Evolutionary conservation across 192 early-diverging fungal genomes (phyloP), one percentile per base, ranked within the genome.

Genomic region (Coemansia sp.): DNA sequence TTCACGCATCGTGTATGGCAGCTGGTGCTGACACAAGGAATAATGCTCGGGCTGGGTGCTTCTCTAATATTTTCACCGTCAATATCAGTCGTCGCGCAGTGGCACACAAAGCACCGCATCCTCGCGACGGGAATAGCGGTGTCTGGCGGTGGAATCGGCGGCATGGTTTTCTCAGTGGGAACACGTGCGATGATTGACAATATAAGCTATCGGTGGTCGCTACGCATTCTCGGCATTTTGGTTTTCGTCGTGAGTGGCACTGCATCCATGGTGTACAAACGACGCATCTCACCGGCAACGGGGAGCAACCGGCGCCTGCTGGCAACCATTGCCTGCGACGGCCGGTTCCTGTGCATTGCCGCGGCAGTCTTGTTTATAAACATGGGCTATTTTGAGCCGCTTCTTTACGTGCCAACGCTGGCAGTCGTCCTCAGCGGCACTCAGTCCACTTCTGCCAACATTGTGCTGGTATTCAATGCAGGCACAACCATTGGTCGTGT

Each of bases 71-170:
- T 83, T 47, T 83, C 87, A n/a, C 86, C 87, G 2, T 83, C 83
- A 10, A 82, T 91, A 33, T 72, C 81, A 21, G 78, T 87, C 4
- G 80, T 84, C 19, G 62, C 79, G 2, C 87, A 91, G 49, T 92
- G 86, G 85, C 91, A 89, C 65, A 64, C 56, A 24, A 77, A 80
- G 51, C 62, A 78, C 28, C 81, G 87, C 7, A 82, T 85, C 0
- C 47, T 90, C 29, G 90, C 90, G 2, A 78, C 86, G 23, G 90
- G 90, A 5, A 56, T 89, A 31, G 87, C 87, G 18, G 81, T 88
- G 22, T 73, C 87, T 19, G 90, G 88, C 1, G 75, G 82, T 10
- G 90, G 90, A 18, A 52, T 89, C 10, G 90, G 90, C 46, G 88
- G 88, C 9, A 67, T 91, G 24, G 73, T 64, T 8, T 57, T 91